Evolutionary conservation across 2,329 filamentous ascomycete species (phyloP).

Genomic region (Ophiostoma quercus): DNA sequence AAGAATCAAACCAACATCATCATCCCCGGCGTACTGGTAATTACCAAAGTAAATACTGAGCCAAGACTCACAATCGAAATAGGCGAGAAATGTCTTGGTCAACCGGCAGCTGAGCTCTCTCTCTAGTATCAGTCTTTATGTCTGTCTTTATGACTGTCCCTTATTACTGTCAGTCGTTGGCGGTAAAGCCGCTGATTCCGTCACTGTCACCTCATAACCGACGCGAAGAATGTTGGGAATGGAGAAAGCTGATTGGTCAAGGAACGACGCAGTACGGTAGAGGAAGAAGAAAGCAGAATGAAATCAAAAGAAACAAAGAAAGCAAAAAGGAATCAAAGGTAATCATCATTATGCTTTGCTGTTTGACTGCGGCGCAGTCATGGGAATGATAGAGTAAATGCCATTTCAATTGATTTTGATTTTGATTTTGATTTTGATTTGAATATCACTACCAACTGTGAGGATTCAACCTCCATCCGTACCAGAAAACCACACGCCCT

Average conservation of each 20-base stretch:
- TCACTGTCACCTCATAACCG: conserved; percentile 5
- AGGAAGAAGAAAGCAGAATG: neutral
- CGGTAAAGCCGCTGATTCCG: neutral
- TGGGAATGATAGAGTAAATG: too few relatives aligned
- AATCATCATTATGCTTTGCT: neutral
- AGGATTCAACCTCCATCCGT: too few relatives aligned
- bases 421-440: too few relatives aligned
- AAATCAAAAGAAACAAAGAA: neutral
- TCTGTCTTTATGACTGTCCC: neutral
- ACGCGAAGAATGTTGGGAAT: neutral
- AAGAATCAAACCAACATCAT: too few relatives aligned
- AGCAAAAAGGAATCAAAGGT: neutral
- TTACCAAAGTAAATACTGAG: neutral
- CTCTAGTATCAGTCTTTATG: neutral
- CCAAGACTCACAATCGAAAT: neutral
- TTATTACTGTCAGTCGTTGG: neutral
- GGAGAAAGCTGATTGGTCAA: neutral
- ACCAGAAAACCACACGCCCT: too few relatives aligned
- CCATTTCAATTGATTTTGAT: too few relatives aligned
- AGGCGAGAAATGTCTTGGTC: neutral
- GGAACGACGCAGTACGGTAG: neutral
- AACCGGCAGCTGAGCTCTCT: neutral
- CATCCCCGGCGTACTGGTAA: too few relatives aligned
- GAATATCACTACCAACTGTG: too few relatives aligned
- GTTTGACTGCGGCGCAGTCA: too few relatives aligned